Percentiles rank a stretch among this genome's conserved stretches.
Conservation (phyloP, 2,329 filamentous ascomycete species). For the Beauveria pseudobassiana region DNA sequence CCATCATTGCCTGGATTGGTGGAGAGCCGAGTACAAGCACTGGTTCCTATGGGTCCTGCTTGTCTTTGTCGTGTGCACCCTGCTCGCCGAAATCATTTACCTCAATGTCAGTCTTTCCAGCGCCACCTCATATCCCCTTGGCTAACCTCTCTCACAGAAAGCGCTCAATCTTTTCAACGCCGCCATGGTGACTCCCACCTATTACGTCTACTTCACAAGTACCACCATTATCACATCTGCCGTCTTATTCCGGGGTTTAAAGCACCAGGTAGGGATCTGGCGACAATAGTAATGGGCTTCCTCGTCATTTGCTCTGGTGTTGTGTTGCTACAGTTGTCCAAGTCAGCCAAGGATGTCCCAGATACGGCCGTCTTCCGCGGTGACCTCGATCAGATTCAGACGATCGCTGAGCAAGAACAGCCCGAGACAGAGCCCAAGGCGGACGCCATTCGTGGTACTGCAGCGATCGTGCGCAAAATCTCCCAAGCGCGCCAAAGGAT, state of each 20-base stretch:
- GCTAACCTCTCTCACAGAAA: constrained; percentile 62
- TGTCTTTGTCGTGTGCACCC: constrained; percentile 81
- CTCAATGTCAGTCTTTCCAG: constrained; percentile 67
- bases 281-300: constrained; percentile 89
- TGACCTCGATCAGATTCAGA: constrained; percentile 89
- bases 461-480: constrained; percentile 77
- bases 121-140: constrained; percentile 4
- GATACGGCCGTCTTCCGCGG: constrained; percentile 88
- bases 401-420: constrained; percentile 90
- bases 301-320: constrained; percentile 90
- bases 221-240: constrained; percentile 92
- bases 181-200: constrained; percentile 92
- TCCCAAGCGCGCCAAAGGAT: constrained; percentile 68
- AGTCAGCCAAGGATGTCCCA: constrained; percentile 94
- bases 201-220: constrained; percentile 97
- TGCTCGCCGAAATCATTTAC: constrained; percentile 90
- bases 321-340: constrained; percentile 88
- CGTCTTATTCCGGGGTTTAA: constrained; percentile 88
- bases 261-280: constrained; percentile 70
- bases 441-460: constrained; percentile 86
- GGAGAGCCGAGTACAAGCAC: constrained; percentile 89
- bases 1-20: constrained; percentile 77
- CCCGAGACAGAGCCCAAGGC: constrained; percentile 95
- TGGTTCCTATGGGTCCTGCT: constrained; percentile 94
- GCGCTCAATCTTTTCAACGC: constrained; percentile 95